Evolutionary conservation across 352 stramenopile genomes (phyloP).

Genomic region (Thraustotheca clavata): DNA sequence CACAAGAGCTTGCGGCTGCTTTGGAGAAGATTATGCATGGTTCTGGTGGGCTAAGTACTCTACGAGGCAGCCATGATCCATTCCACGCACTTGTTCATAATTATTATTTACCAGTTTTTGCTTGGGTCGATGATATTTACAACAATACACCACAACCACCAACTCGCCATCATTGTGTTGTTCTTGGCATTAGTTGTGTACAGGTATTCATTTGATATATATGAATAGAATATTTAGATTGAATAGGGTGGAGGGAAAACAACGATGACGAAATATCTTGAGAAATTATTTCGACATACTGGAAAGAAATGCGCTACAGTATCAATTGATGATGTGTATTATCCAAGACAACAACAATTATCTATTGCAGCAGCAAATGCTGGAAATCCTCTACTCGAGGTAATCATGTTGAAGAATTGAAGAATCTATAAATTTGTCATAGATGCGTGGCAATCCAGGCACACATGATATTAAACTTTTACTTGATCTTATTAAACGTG

Average conservation of each 20-base stretch:
- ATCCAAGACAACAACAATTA: conserved; percentile 52
- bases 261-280: conserved; percentile 59
- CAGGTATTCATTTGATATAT: conserved; percentile 25
- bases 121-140: conserved; percentile 54
- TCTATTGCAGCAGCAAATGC: conserved; percentile 46
- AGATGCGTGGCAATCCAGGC: conserved; percentile 76
- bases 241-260: conserved; percentile 69
- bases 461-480: conserved; percentile 73
- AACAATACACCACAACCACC: conserved; percentile 25
- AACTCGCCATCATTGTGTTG: conserved; percentile 26
- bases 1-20: background rate
- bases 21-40: background rate
- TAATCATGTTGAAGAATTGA: conserved; percentile 15
- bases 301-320: conserved; percentile 63
- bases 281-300: conserved; percentile 40
- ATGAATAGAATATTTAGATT: background rate
- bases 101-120: conserved; percentile 71
- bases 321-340: conserved; percentile 81
- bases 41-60: background rate
- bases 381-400: conserved; percentile 68
- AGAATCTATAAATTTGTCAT: background rate
- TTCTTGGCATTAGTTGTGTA: conserved; percentile 77
- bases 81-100: conserved; percentile 33
- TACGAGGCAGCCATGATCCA: background rate
- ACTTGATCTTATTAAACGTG: conserved; percentile 45